Conservation (phyloP, 192 early-diverging fungal genomes). For the Rhizophagus clarus region DNA sequence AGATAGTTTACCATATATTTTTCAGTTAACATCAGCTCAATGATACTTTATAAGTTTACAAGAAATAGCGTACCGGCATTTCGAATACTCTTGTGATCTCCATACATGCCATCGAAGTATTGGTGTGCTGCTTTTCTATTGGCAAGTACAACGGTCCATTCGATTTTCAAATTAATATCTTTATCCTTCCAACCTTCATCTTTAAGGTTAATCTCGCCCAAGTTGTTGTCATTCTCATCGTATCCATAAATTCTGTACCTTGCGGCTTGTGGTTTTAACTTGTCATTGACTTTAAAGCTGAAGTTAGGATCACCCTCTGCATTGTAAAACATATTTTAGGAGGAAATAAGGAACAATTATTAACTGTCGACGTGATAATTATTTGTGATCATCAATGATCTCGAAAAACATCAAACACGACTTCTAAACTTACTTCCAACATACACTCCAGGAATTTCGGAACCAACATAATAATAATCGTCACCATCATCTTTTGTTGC, state of each 20-base stretch:
- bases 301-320: constrained; percentile 9
- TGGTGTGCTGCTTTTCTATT: constrained; percentile 23
- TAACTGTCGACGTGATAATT: not conserved
- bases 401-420: not conserved
- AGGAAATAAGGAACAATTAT: too few species aligned
- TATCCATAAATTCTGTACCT: constrained; percentile 28
- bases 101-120: not conserved
- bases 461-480: constrained; percentile 19
- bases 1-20: not conserved
- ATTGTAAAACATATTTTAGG: not conserved
- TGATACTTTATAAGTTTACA: not conserved
- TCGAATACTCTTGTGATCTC: not conserved
- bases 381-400: not conserved
- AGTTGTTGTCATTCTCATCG: not conserved
- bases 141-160: constrained; percentile 26
- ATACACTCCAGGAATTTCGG: constrained; percentile 29
- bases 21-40: not conserved
- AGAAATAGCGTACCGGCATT: constrained; percentile 6
- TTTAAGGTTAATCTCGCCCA: not conserved
- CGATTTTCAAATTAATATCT: not conserved
- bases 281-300: not conserved
- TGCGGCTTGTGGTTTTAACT: constrained; percentile 16
- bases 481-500: too few species aligned
- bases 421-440: constrained; percentile 23
- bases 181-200: not conserved